Base-by-base conservation (phyloP, 108 stramenopile genomes). In the Cylindrotheca closterium region DNA sequence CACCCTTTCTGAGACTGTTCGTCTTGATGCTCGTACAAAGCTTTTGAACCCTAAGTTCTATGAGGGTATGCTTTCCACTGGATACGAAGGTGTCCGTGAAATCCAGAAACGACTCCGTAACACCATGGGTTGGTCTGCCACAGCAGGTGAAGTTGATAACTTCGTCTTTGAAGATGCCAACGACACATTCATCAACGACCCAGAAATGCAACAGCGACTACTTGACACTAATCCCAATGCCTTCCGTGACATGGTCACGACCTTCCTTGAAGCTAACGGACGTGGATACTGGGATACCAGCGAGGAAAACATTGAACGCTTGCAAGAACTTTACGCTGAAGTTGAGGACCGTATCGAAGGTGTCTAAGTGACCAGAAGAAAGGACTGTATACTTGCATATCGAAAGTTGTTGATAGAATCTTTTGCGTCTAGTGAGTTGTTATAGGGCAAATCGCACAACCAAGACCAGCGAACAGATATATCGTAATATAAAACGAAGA, bases 151-250 rank as follows among this genome's bases (percentile, higher is more conserved):
- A 69, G 96, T 97, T 22, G 97, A 97, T 74, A 97, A 97, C 90
- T 97, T 97, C 71, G 95, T 97, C 62, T 97, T 95, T 66, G 97
- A 97, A 69, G 97, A 97, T 78, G 97, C 97, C 57, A 97, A 97
- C 81, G 76, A 80, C 74, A 84, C 85, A 32, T 96, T 96, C 81
- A 97, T 97, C 78, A 84, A 96, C 32, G 97, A 97, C 70, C 79
- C 87, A 47, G 94, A 94, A 63, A 97, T 97, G 97, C 93, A 95
- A 72, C 69, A 93, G 64, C 84, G 96, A 27, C 80, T 97, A 47
- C 85, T 96, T 58, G 81, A 97, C 57, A 95, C 92, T 47, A 96
- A 97, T 86, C 95, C 95, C 53, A 96, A 96, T 63, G 95, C 97
- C 1, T 96, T 97, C 88, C 87, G 96, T 53, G 95, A 97, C 63